Base-by-base conservation (phyloP, 2,329 filamentous ascomycete genomes). In the Trichoderma harzianum region DNA sequence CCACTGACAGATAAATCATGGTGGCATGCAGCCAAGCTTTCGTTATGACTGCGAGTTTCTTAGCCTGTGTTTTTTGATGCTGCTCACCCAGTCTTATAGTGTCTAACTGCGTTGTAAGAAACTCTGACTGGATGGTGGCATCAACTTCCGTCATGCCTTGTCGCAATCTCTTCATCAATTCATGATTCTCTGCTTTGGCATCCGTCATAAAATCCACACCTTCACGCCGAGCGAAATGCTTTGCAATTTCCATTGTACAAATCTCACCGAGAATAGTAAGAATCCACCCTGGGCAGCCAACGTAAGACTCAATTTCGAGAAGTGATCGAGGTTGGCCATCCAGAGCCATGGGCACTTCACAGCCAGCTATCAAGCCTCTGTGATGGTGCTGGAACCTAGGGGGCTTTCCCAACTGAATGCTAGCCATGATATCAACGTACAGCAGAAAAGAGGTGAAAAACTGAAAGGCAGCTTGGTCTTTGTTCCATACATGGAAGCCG, bases 371-470 rank as follows among this genome's bases (percentile, higher is more conserved):
- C n/a, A 65, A 12, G 10, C n/a, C 34, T 7, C 7, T 21, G 4
- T 65, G 43, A 18, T 65, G 12, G n/a, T 12, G 12, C 24, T 21
- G 62, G 10, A 65, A 47, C n/a, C 24, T n/a, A 4, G 43, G 30
- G 14, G 62, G 43, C 0, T 3, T 7, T 34, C 62, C 43, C 18
- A 53, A 21, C 11, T 65, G 72, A 18, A 67, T 70, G 26, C 71
- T 73, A 0, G 73, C 66, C 21, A 76, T 34, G 0, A 75, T 71
- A 24, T 76, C 74, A 1, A 60, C 63, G 3, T 58, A 80, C 5
- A 84, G 62, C 0, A 85, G 75, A 14, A 76, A 75, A 1, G 77
- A 79, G 7, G 76, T 76, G 47, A 76, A 83, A 63, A 81, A 84
- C 69, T 76, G 78, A 62, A 80, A 81, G 24, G 76, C 79, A 3